A percentile compares a stretch with the other conserved stretches of the same genome.
Evolutionary conservation across 345 rosid species (phyloP).

Genomic region (Populus davidiana): DNA sequence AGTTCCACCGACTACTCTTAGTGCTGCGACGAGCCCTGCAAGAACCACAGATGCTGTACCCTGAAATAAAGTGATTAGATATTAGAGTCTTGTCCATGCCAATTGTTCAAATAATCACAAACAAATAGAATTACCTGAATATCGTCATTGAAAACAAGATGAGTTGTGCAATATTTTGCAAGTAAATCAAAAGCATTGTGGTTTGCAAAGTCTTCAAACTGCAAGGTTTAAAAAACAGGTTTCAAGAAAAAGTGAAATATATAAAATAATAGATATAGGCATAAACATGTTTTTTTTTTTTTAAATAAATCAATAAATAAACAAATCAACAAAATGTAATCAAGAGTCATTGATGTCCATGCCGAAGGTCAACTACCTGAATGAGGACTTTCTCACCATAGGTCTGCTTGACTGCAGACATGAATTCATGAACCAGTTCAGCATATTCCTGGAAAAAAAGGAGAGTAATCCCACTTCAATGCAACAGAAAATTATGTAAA

Average conservation of each 20-base stretch:
- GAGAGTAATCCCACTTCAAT: constrained; percentile 18
- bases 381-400: constrained; percentile 92
- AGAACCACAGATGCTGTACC: constrained; percentile 99
- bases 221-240: constrained; percentile 20
- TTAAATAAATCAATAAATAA: neutral
- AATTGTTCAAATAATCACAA: constrained; percentile 2
- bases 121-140: constrained; percentile 63
- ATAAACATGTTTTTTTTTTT: neutral
- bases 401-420: constrained; percentile 89
- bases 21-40: constrained; percentile 84
- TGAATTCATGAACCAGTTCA: constrained; percentile 91
- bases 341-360: neutral
- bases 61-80: constrained; percentile 35
- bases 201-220: constrained; percentile 98
- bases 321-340: neutral
- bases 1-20: constrained; percentile 68
- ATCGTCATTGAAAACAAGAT: constrained; percentile 96
- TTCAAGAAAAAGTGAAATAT: neutral
- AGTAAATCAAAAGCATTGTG: constrained; percentile 94
- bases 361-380: constrained; percentile 52
- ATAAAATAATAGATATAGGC: neutral
- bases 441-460: constrained; percentile 64
- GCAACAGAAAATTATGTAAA: constrained; percentile 1
- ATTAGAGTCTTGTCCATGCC: constrained; percentile 10
- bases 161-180: constrained; percentile 82